A percentile compares a stretch with the other conserved stretches of the same genome.
Conservation (phyloP, 2,329 filamentous ascomycete species). For the Ceratocystis diversiconidia region DNA sequence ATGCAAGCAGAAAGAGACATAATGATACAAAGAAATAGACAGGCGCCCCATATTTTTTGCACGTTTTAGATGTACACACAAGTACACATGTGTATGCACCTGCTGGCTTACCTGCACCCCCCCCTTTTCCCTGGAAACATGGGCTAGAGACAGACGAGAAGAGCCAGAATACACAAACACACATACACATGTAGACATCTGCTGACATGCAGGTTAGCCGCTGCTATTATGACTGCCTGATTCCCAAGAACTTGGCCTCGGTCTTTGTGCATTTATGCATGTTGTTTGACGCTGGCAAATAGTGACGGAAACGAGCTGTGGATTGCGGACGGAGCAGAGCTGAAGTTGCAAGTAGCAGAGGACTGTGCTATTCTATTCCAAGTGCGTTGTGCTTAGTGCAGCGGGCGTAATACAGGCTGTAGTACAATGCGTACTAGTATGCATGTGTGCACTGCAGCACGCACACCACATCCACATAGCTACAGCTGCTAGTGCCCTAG, state of each 20-base stretch:
- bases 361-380: too few relatives aligned
- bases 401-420: too few relatives aligned
- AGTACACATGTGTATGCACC: neutral
- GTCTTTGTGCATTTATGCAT: neutral
- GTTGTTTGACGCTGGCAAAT: too few relatives aligned
- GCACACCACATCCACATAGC: too few relatives aligned
- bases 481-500: too few relatives aligned
- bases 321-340: neutral
- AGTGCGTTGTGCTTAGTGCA: too few relatives aligned
- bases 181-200: neutral
- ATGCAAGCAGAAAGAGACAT: neutral
- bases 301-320: neutral
- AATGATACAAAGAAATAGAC: neutral
- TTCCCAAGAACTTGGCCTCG: constrained; percentile 3
- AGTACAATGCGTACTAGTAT: too few relatives aligned
- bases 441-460: too few relatives aligned
- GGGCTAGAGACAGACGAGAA: too few relatives aligned
- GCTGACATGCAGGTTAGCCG: neutral
- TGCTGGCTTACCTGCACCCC: neutral
- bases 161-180: neutral
- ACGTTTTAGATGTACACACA: neutral
- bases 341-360: too few relatives aligned
- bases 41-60: too few relatives aligned
- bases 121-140: too few relatives aligned
- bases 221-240: neutral